Percentiles rank a stretch among this genome's conserved stretches.
phyloP scores from a whole-genome alignment of 768 basidiomycete genomes.

The Agrocybe chaxingu region DNA sequence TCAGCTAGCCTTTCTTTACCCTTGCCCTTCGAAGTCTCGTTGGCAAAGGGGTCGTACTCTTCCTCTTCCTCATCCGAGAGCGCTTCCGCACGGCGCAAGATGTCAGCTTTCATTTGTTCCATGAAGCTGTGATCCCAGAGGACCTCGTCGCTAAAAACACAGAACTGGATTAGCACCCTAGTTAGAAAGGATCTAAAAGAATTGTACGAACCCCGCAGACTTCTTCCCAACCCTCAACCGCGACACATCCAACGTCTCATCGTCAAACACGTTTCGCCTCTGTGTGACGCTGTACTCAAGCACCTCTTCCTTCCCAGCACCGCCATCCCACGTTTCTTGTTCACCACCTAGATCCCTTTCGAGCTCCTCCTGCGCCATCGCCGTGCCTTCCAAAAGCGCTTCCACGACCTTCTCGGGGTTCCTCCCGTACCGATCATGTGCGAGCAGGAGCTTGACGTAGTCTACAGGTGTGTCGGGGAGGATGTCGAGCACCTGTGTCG shows the following conservation, averaged over 20 bases:
- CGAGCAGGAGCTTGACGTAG: conserved; percentile 60
- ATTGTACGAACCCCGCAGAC: conserved; percentile 35
- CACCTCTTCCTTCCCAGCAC: neutral
- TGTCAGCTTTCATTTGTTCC: conserved; percentile 81
- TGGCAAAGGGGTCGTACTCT: conserved; percentile 11
- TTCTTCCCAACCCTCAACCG: conserved; percentile 65
- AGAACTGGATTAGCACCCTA: neutral
- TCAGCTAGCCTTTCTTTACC: conserved; percentile 24
- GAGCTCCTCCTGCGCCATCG: conserved; percentile 37
- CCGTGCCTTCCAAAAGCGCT: conserved; percentile 74
- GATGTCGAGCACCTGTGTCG: conserved; percentile 74
- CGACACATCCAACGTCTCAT: conserved; percentile 62
- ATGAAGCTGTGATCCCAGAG: conserved; percentile 56
- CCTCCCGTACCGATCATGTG: conserved; percentile 45
- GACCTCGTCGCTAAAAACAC: conserved; percentile 39
- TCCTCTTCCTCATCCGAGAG: conserved; percentile 63
- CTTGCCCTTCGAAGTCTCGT: conserved; percentile 17
- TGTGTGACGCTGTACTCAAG: conserved; percentile 29
- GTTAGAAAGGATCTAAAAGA: neutral
- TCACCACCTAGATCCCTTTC: conserved; percentile 6
- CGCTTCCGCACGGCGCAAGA: conserved; percentile 71
- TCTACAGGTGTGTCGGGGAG: conserved; percentile 56
- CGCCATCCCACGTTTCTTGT: neutral
- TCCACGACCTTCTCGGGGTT: conserved; percentile 62
- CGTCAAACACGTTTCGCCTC: conserved; percentile 74